A percentile compares a stretch with the other conserved stretches of the same genome.
These are phyloP conservation scores for Tuber melanosporum DNA, from an alignment of 495 filamentous ascomycete species.

Conservation along the genomic window DNA sequence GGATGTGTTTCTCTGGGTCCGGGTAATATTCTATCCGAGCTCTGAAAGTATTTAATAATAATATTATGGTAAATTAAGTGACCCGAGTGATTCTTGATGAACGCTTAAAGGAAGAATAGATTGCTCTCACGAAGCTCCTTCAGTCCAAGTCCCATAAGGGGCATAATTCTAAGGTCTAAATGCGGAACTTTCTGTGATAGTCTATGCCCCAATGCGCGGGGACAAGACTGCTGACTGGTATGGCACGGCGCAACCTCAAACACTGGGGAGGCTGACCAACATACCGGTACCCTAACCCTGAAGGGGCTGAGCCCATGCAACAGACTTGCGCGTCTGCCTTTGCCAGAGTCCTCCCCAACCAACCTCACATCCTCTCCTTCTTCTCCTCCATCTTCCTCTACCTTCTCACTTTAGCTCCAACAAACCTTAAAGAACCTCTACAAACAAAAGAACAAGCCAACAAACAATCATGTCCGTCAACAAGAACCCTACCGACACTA, in stretches of 20 bases:
- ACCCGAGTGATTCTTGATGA: not conserved
- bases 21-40: not conserved
- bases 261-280: not conserved
- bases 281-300: not conserved
- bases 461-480: conserved; percentile 11
- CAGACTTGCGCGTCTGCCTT: not conserved
- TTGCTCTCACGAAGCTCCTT: not conserved
- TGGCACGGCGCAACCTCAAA: not conserved
- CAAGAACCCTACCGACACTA: conserved; percentile 23
- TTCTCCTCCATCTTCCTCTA: not conserved
- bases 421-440: not conserved
- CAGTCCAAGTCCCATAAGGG: not conserved
- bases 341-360: not conserved
- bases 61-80: no score
- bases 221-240: not conserved
- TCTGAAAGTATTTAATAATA: not conserved
- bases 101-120: not conserved
- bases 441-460: not conserved
- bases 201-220: not conserved
- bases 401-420: not conserved
- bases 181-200: not conserved
- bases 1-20: not conserved
- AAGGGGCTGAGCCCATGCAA: not conserved
- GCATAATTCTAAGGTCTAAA: not conserved
- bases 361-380: not conserved